Evolutionary conservation across 352 stramenopile species (phyloP).

Genomic region (Elongisporangium anandrum): DNA sequence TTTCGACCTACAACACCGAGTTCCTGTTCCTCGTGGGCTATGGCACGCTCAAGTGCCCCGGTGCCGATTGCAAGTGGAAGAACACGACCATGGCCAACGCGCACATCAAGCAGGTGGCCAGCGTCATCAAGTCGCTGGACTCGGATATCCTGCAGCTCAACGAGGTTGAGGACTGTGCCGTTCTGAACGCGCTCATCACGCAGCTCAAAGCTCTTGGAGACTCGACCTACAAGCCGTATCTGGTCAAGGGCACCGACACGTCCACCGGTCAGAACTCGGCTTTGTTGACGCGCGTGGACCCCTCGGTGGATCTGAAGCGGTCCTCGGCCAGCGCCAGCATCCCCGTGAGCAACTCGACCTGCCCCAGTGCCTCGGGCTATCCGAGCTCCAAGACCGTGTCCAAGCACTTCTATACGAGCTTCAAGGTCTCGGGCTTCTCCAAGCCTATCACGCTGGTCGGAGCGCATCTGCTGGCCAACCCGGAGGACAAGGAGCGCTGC

Average conservation of each 20-base stretch:
- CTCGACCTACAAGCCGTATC: slow-evolving; percentile 56
- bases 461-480: slow-evolving; percentile 58
- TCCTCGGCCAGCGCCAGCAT: slow-evolving; percentile 23
- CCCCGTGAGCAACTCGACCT: slow-evolving; percentile 51
- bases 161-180: slow-evolving; percentile 58
- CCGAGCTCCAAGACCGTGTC: slow-evolving; percentile 45
- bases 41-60: slow-evolving; percentile 35
- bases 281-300: slow-evolving; percentile 61
- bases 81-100: slow-evolving; percentile 23
- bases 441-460: slow-evolving; percentile 66
- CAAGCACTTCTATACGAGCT: slow-evolving; percentile 72
- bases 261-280: slow-evolving; percentile 64
- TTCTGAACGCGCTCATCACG: slow-evolving; percentile 44
- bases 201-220: slow-evolving; percentile 42
- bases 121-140: slow-evolving; percentile 38
- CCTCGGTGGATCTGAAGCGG: slow-evolving; percentile 39
- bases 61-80: slow-evolving; percentile 45
- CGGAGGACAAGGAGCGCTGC: slow-evolving; percentile 46
- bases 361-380: slow-evolving; percentile 30
- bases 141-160: slow-evolving; percentile 66
- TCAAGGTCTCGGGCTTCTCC: slow-evolving; percentile 57
- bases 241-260: slow-evolving; percentile 54
- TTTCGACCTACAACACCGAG: slow-evolving; percentile 59
- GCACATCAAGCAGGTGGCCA: slow-evolving; percentile 53
- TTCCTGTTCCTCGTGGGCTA: slow-evolving; percentile 51